Evolutionary conservation across 495 filamentous ascomycete species (phyloP).

Genomic region (Neurospora sp.): DNA sequence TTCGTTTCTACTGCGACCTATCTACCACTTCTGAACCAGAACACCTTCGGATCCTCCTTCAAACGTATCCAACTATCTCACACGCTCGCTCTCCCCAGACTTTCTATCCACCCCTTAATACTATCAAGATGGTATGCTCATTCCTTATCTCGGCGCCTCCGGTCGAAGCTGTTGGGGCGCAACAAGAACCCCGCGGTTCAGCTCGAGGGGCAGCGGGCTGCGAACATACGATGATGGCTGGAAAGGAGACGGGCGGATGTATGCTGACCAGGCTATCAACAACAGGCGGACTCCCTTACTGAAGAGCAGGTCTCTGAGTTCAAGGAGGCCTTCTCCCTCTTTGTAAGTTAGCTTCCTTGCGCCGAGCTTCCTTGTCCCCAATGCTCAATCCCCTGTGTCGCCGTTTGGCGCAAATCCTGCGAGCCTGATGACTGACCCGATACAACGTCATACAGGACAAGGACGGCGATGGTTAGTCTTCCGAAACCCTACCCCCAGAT

Average conservation of each 20-base stretch:
- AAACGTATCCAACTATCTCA: background rate
- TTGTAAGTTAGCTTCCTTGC: conserved; percentile 56
- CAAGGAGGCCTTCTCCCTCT: conserved; percentile 99
- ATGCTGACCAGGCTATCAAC: conserved; percentile 10
- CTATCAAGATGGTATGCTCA: background rate
- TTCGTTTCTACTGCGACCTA: background rate
- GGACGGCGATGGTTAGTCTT: conserved; percentile 94
- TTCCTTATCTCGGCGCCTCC: background rate
- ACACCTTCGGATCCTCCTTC: background rate
- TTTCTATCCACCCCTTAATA: background rate
- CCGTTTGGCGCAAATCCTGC: conserved; percentile 3
- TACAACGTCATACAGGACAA: conserved; percentile 63
- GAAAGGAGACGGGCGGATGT: background rate
- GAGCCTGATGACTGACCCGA: conserved; percentile 8
- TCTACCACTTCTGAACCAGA: background rate
- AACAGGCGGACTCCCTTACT: conserved; percentile 82
- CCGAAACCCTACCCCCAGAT: conserved; percentile 1
- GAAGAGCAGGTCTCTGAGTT: conserved; percentile 99
- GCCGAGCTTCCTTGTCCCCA: background rate
- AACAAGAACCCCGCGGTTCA: conserved; percentile 16
- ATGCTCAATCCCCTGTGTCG: background rate
- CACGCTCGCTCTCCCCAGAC: background rate
- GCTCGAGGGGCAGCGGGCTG: conserved; percentile 10
- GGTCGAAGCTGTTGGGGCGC: background rate
- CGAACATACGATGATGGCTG: conserved; percentile 4